Conservation (phyloP, 352 stramenopile genomes). For the Globisporangium recalcitrans region DNA sequence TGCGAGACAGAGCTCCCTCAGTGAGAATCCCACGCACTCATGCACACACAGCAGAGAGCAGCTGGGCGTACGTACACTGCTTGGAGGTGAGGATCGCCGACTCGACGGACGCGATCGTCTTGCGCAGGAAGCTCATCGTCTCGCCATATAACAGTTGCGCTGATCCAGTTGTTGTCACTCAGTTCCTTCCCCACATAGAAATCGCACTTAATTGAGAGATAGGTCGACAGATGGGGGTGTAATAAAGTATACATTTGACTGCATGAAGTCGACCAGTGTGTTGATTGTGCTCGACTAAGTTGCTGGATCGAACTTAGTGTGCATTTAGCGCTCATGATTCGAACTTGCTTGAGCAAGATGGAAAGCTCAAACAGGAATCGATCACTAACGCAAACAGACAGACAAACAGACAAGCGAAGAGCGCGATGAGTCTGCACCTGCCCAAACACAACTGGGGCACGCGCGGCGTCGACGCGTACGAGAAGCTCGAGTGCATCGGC, state of each 20-base stretch:
- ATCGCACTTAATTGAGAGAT: not conserved
- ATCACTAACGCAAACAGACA: too few species aligned
- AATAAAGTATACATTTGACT: too few species aligned
- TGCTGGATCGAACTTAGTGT: too few species aligned
- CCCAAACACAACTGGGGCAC: conserved; percentile 84
- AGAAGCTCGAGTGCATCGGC: conserved; percentile 88
- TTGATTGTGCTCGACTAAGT: too few species aligned
- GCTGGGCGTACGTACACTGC: conserved; percentile 45
- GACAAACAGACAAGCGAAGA: not conserved
- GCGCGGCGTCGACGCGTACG: conserved; percentile 76
- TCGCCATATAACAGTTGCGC: not conserved
- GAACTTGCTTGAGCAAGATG: not conserved
- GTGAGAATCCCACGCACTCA: not conserved
- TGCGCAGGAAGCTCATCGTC: conserved; percentile 72
- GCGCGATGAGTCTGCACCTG: conserved; percentile 75
- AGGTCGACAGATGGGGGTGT: too few species aligned
- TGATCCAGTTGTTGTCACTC: conserved; percentile 1
- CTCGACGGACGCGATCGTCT: conserved; percentile 66
- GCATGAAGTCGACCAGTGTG: too few species aligned
- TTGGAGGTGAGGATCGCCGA: conserved; percentile 75
- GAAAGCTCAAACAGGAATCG: not conserved
- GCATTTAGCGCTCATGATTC: too few species aligned
- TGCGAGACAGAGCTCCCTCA: not conserved
- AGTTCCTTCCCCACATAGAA: not conserved
- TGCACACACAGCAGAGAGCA: not conserved